Conservation (phyloP, 306 rosid genomes). For the Cicer arietinum region DNA sequence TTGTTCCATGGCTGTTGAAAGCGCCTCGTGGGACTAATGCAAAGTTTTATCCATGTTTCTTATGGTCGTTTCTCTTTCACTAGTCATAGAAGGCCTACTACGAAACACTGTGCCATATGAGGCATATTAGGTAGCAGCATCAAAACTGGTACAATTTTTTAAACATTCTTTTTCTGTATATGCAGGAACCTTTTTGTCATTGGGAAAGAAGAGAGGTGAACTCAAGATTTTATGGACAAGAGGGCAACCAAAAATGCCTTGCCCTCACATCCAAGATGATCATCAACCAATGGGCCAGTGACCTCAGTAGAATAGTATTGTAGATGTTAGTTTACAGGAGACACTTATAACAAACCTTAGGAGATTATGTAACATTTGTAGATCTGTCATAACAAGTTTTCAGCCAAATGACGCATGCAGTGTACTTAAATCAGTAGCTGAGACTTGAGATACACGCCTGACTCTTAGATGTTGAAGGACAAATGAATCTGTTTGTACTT, state of each 20-base stretch:
- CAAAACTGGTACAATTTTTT: background rate
- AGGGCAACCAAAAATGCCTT: constrained; percentile 84
- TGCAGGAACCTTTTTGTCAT: constrained; percentile 84
- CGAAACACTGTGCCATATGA: constrained; percentile 1
- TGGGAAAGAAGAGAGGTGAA: constrained; percentile 94
- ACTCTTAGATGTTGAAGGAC: constrained; percentile 24
- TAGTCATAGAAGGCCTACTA: no score
- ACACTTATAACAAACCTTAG: constrained; percentile 53
- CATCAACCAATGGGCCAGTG: constrained; percentile 50
- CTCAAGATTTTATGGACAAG: constrained; percentile 83
- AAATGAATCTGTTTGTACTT: constrained; percentile 24
- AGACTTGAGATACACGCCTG: constrained; percentile 23
- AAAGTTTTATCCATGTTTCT: constrained; percentile 15
- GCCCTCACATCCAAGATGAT: constrained; percentile 75
- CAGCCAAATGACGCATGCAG: constrained; percentile 32
- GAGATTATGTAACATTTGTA: constrained; percentile 48
- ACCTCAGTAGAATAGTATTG: constrained; percentile 34
- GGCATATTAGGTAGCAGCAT: background rate
- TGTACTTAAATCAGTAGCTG: constrained; percentile 38
- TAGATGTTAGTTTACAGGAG: constrained; percentile 51
- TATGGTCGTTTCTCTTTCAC: background rate
- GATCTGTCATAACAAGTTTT: constrained; percentile 38
- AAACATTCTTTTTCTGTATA: constrained; percentile 30
- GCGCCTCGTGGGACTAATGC: background rate
- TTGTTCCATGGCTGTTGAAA: background rate